Conservation (phyloP, 257 asterid species). For the Cordia subcordata region DNA sequence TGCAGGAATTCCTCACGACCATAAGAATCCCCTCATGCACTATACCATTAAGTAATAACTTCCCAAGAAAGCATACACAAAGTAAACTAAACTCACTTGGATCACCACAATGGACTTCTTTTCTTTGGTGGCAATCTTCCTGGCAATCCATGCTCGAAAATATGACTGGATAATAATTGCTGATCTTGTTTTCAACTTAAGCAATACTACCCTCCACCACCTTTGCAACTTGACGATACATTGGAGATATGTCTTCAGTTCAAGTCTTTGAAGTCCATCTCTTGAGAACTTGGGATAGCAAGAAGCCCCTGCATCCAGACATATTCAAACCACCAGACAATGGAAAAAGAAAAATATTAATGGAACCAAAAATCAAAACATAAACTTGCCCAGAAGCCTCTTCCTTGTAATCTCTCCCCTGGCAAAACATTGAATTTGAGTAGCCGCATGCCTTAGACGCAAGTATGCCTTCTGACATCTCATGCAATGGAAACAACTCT, state of each 20-base stretch:
- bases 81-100: slow-evolving; percentile 48
- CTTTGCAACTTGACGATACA: slow-evolving; percentile 72
- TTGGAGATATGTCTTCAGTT: slow-evolving; percentile 38
- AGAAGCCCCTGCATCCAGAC: slow-evolving; percentile 44
- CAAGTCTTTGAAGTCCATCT: slow-evolving; percentile 27
- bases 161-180: slow-evolving; percentile 66
- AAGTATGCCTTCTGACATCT: slow-evolving; percentile 33
- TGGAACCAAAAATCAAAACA: not conserved
- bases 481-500: slow-evolving; percentile 52
- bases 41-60: no score
- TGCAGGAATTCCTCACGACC: no score
- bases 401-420: slow-evolving; percentile 67
- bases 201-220: slow-evolving; percentile 64
- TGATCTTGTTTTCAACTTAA: slow-evolving; percentile 33
- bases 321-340: slow-evolving; percentile 7
- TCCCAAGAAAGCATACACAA: not conserved
- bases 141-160: slow-evolving; percentile 61
- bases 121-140: slow-evolving; percentile 38
- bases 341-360: slow-evolving; percentile 7
- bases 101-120: slow-evolving; percentile 45
- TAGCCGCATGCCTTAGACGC: slow-evolving; percentile 44
- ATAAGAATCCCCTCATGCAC: no score
- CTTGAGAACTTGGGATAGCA: slow-evolving; percentile 24
- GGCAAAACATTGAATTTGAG: slow-evolving; percentile 56
- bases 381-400: slow-evolving; percentile 52